Conservation (phyloP, 768 basidiomycete genomes). For the Leccinum truebloodii region DNA sequence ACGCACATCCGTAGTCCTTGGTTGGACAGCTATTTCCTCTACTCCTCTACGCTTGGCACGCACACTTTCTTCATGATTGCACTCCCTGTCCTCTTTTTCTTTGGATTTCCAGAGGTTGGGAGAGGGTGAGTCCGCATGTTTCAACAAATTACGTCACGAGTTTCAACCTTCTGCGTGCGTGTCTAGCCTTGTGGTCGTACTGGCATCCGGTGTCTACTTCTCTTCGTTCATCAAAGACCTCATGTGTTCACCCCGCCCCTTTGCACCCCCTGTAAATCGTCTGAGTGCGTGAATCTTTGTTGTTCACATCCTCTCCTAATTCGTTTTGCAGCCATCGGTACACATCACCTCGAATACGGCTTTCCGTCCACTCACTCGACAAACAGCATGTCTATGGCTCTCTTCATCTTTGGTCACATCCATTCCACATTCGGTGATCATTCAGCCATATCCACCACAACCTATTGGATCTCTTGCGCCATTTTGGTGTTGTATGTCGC, state of each 20-base stretch:
- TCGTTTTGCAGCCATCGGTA: slow-evolving; percentile 59
- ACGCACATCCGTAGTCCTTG: slow-evolving; percentile 57
- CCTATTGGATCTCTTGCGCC: slow-evolving; percentile 44
- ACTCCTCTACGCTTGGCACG: slow-evolving; percentile 77
- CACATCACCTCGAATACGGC: slow-evolving; percentile 88
- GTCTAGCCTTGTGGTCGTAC: slow-evolving; percentile 62
- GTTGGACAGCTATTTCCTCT: slow-evolving; percentile 82
- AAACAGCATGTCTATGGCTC: slow-evolving; percentile 85
- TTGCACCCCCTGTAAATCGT: slow-evolving; percentile 87
- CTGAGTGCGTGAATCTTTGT: slow-evolving; percentile 57
- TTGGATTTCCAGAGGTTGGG: slow-evolving; percentile 72
- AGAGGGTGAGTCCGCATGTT: slow-evolving; percentile 57
- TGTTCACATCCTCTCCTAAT: not conserved
- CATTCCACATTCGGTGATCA: slow-evolving; percentile 47
- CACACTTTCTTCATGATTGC: slow-evolving; percentile 94
- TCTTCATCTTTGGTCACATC: slow-evolving; percentile 68
- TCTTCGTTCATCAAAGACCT: slow-evolving; percentile 89
- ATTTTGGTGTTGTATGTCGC: slow-evolving; percentile 59
- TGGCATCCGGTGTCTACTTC: slow-evolving; percentile 82
- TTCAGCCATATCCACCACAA: slow-evolving; percentile 44
- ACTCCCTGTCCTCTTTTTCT: slow-evolving; percentile 86
- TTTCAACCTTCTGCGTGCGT: not conserved
- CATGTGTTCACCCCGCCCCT: slow-evolving; percentile 87
- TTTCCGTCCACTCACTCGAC: slow-evolving; percentile 96
- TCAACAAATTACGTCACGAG: not conserved